Conservation (phyloP, 371 early-diverging fungal species). For the Lichtheimia hyalospora region DNA sequence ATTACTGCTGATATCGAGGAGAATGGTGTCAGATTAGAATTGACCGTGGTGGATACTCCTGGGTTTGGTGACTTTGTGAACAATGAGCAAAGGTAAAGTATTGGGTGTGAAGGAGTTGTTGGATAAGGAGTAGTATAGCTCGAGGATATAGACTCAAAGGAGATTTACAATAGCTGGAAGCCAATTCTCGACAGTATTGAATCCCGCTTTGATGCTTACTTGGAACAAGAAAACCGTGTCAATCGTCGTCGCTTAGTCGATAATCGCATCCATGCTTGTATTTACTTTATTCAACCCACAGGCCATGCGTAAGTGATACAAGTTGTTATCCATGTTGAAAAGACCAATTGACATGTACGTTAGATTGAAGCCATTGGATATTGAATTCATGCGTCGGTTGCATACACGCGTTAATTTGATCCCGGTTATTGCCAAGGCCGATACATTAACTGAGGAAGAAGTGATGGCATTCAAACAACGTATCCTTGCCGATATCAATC, state of each 20-base stretch:
- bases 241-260: constrained; percentile 88
- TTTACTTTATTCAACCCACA: constrained; percentile 98
- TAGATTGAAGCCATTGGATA: constrained; percentile 87
- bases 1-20: constrained; percentile 89
- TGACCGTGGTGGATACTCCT: constrained; percentile 96
- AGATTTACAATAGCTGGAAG: constrained; percentile 68
- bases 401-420: constrained; percentile 95
- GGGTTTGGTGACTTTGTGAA: constrained; percentile 95
- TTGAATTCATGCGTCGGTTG: constrained; percentile 95
- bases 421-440: constrained; percentile 98
- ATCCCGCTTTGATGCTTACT: constrained; percentile 91
- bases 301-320: constrained; percentile 75
- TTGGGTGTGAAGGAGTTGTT: constrained; percentile 49
- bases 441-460: constrained; percentile 96
- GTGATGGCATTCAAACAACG: constrained; percentile 89
- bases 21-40: constrained; percentile 87
- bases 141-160: neutral
- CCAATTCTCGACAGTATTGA: constrained; percentile 97
- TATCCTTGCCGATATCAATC: constrained; percentile 91
- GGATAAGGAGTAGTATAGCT: constrained; percentile 6
- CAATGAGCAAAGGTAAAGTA: constrained; percentile 84
- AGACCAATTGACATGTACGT: too few relatives aligned
- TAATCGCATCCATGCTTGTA: constrained; percentile 94
- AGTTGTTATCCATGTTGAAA: too few relatives aligned
- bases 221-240: constrained; percentile 91